These are phyloP conservation scores for Metschnikowia santaceciliae DNA, from an alignment of 805 yeast genomes.

Conservation along the genomic window DNA sequence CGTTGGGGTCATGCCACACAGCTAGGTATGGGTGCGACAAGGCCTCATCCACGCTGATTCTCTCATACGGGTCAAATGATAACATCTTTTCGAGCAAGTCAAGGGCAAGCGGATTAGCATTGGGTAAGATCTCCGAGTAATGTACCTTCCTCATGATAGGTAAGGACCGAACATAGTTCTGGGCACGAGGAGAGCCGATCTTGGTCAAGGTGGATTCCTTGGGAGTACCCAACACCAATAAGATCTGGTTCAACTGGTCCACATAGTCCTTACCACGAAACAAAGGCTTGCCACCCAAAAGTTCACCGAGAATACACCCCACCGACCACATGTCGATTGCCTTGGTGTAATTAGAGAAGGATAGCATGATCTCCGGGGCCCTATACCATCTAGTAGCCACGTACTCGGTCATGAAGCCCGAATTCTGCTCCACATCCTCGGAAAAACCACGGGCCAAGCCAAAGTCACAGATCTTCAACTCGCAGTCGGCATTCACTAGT, in stretches of 20 bases:
- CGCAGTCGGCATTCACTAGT: slow-evolving; percentile 93
- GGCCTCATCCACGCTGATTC: slow-evolving; percentile 88
- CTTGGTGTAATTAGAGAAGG: slow-evolving; percentile 90
- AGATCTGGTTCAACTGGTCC: slow-evolving; percentile 85
- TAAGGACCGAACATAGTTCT: slow-evolving; percentile 81
- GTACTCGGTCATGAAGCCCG: slow-evolving; percentile 94
- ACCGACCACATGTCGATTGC: slow-evolving; percentile 98
- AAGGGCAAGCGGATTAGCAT: slow-evolving; percentile 82
- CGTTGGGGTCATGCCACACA: slow-evolving; percentile 70
- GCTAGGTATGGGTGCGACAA: slow-evolving; percentile 82
- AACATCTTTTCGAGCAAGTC: slow-evolving; percentile 67
- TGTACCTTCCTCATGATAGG: slow-evolving; percentile 81
- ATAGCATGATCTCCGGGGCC: slow-evolving; percentile 96
- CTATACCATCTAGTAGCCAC: slow-evolving; percentile 99
- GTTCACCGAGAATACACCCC: slow-evolving; percentile 94
- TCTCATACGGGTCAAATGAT: slow-evolving; percentile 77
- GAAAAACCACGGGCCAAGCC: slow-evolving; percentile 93
- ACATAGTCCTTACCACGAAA: slow-evolving; percentile 96
- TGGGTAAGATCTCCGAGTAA: slow-evolving; percentile 67
- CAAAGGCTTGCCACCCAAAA: slow-evolving; percentile 84
- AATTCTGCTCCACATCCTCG: slow-evolving; percentile 74
- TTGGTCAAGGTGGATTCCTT: slow-evolving; percentile 44
- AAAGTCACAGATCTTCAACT: slow-evolving; percentile 92
- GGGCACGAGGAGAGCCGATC: slow-evolving; percentile 81
- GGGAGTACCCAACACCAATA: slow-evolving; percentile 90